Evolutionary conservation across 352 stramenopile genomes (phyloP).

Genomic region (Discostella stelligera): DNA sequence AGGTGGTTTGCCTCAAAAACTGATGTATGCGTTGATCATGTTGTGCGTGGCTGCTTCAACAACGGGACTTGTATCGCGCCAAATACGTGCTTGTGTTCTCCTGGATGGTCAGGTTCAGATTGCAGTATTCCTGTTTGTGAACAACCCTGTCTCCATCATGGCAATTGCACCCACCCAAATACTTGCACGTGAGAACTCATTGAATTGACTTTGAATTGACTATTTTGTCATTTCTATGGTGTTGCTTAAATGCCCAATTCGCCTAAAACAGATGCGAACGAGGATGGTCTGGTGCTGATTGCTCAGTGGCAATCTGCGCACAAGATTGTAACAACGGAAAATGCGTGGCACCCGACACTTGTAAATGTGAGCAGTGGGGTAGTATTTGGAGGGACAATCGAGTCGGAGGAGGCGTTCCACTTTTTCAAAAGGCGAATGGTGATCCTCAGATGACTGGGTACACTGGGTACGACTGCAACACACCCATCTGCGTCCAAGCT

Average conservation of each 20-base stretch:
- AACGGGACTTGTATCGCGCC: constrained; percentile 90
- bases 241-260: background rate
- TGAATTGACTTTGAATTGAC: constrained; percentile 84
- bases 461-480: constrained; percentile 96
- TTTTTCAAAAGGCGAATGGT: constrained; percentile 91
- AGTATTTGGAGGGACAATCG: constrained; percentile 89
- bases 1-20: constrained; percentile 60
- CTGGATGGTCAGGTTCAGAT: constrained; percentile 91
- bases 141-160: constrained; percentile 87
- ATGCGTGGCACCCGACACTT: constrained; percentile 92
- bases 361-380: constrained; percentile 87
- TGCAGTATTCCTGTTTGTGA: constrained; percentile 92
- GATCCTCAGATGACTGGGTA: constrained; percentile 89
- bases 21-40: constrained; percentile 87
- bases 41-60: constrained; percentile 92
- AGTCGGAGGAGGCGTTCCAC: constrained; percentile 86
- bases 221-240: constrained; percentile 64
- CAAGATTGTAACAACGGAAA: constrained; percentile 88
- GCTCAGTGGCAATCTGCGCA: constrained; percentile 86
- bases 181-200: constrained; percentile 91
- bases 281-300: constrained; percentile 87
- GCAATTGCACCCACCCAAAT: constrained; percentile 89
- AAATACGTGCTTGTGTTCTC: constrained; percentile 88
- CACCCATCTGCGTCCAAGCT: constrained; percentile 92
- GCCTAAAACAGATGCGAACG: constrained; percentile 83